Conservation (phyloP, 1,284 basidiomycete species). For the Cutaneotrichosporon cavernicola region DNA sequence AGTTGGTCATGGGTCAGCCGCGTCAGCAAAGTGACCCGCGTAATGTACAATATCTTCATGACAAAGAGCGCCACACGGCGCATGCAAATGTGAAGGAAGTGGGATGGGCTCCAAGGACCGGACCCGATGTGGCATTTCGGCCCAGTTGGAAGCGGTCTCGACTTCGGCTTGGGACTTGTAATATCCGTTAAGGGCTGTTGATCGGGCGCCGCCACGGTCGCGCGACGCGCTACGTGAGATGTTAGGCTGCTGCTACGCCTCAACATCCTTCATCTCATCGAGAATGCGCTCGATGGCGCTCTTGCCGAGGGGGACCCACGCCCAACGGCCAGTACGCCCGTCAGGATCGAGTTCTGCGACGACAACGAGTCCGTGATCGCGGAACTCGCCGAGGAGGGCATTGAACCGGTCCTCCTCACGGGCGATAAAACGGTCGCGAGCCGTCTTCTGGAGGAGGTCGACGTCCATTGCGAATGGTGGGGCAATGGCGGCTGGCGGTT, state of each 20-base stretch:
- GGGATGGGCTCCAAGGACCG: no score
- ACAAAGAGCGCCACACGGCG: no score
- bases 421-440: slow-evolving; percentile 73
- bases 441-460: slow-evolving; percentile 45
- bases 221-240: neutral
- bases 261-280: slow-evolving; percentile 38
- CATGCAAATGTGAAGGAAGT: no score
- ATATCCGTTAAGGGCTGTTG: no score
- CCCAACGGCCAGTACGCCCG: slow-evolving; percentile 52
- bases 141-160: no score
- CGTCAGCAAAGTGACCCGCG: no score
- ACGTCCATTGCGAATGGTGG: slow-evolving; percentile 50
- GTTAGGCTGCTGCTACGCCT: slow-evolving; percentile 18
- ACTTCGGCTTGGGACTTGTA: no score
- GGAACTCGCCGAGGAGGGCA: slow-evolving; percentile 79
- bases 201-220: neutral
- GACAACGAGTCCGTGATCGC: slow-evolving; percentile 79
- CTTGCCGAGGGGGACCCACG: slow-evolving; percentile 80
- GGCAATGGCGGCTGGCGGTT: slow-evolving; percentile 28
- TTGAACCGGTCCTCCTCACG: slow-evolving; percentile 79
- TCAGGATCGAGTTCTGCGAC: slow-evolving; percentile 52
- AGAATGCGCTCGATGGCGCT: slow-evolving; percentile 57
- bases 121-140: no score
- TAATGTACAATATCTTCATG: no score
- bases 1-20: no score